phyloP scores from a whole-genome alignment of 163 green algal genomes.

The Scenedesmus sp. region DNA sequence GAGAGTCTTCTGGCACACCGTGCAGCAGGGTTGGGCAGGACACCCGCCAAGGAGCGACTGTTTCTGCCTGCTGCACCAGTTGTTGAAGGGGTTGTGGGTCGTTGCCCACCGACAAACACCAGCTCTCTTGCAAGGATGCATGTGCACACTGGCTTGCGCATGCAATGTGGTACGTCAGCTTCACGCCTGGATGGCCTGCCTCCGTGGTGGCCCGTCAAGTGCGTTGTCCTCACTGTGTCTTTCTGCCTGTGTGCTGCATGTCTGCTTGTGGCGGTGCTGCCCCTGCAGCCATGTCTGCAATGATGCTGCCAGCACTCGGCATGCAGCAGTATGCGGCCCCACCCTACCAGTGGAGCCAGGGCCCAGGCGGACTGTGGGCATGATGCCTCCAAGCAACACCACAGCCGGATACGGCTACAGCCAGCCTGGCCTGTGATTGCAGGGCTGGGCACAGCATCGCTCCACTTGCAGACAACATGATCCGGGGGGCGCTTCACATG shows the following conservation, averaged over 20 bases:
- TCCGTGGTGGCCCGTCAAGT: not conserved
- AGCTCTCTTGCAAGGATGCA: too few species aligned
- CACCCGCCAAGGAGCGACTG: too few species aligned
- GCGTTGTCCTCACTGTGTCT: not conserved
- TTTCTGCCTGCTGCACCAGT: too few species aligned
- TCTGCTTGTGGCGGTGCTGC: not conserved
- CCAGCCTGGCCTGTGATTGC: not conserved
- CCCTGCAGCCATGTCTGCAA: not conserved
- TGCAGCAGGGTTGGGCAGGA: too few species aligned
- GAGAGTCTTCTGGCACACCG: too few species aligned
- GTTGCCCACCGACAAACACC: too few species aligned
- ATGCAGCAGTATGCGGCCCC: constrained; percentile 1
- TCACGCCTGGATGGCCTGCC: too few species aligned
- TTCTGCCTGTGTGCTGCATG: not conserved
- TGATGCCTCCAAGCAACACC: not conserved
- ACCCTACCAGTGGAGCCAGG: not conserved
- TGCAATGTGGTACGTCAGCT: too few species aligned
- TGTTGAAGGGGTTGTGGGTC: too few species aligned
- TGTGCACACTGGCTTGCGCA: too few species aligned
- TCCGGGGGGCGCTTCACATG: not conserved
- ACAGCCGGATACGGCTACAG: not conserved
- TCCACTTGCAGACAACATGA: not conserved
- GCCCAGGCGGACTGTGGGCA: not conserved
- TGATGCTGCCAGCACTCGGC: not conserved
- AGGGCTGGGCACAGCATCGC: not conserved